Conservation (phyloP, 257 asterid genomes). For the Eucommia ulmoides region DNA sequence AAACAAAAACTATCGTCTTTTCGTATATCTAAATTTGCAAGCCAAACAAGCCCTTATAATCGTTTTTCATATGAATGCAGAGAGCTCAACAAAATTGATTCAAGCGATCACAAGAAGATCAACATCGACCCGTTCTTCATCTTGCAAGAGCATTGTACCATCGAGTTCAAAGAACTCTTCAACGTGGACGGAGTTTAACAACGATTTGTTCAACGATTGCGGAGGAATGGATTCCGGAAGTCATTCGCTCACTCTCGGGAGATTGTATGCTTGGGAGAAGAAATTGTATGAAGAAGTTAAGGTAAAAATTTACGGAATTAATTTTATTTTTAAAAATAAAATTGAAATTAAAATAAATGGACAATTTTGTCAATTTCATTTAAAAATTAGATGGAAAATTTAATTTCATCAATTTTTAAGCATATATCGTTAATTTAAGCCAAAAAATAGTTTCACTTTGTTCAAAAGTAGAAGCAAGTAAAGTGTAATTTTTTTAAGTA, state of each 20-base stretch:
- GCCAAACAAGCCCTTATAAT: conserved; percentile 7
- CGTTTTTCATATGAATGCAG: conserved; percentile 29
- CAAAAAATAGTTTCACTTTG: too few species aligned
- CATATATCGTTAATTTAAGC: too few species aligned
- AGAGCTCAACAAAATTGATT: conserved; percentile 61
- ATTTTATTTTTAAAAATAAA: too few species aligned
- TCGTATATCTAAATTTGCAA: too few species aligned
- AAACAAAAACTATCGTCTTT: too few species aligned
- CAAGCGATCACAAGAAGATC: conserved; percentile 58
- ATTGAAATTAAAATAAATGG: too few species aligned
- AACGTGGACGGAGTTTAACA: conserved; percentile 68
- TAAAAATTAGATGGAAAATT: too few species aligned
- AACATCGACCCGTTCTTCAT: conserved; percentile 41
- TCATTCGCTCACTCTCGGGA: conserved; percentile 73
- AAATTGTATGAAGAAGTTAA: conserved; percentile 82
- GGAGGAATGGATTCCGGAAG: conserved; percentile 93
- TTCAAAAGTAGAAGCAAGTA: too few species aligned
- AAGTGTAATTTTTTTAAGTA: too few species aligned
- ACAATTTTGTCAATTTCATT: too few species aligned
- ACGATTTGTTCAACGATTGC: conserved; percentile 63
- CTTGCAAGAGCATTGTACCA: conserved; percentile 67
- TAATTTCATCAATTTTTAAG: too few species aligned
- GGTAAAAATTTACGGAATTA: conserved; percentile 38
- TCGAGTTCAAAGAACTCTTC: conserved; percentile 60
- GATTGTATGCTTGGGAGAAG: conserved; percentile 95